phyloP scores from a whole-genome alignment of 2,329 filamentous ascomycete species.

The Coniella lustricola region DNA sequence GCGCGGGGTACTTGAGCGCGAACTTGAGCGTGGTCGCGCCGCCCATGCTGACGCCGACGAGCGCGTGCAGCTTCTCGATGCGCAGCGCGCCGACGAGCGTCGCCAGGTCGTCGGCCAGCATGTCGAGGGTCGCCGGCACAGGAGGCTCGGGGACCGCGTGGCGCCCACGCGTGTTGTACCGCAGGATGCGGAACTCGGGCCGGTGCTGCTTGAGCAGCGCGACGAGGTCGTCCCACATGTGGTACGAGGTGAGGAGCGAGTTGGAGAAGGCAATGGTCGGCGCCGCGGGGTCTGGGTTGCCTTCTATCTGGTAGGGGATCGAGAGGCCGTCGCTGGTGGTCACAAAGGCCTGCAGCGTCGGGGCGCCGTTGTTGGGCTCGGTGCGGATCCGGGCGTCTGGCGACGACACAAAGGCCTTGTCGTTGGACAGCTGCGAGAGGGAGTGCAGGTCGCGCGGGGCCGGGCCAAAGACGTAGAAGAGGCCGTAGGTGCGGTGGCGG shows the following conservation, averaged over 20 bases:
- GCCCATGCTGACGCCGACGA: conserved; percentile 75
- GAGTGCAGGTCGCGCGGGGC: conserved; percentile 61
- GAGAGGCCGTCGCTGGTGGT: conserved; percentile 60
- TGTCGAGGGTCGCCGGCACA: conserved; percentile 51
- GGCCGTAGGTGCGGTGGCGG: conserved; percentile 55
- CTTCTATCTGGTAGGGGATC: conserved; percentile 70
- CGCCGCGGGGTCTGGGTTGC: conserved; percentile 56
- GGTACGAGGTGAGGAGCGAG: conserved; percentile 68
- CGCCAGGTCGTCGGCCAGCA: conserved; percentile 61
- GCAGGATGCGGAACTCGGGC: conserved; percentile 63
- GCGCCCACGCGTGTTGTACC: conserved; percentile 72
- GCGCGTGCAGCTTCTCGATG: conserved; percentile 55
- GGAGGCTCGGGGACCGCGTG: conserved; percentile 40
- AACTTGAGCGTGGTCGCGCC: conserved; percentile 72
- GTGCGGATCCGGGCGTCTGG: conserved; percentile 49
- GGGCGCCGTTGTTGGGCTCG: conserved; percentile 35
- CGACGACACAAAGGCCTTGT: conserved; percentile 43
- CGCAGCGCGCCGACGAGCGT: conserved; percentile 62
- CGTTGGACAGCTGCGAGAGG: conserved; percentile 42
- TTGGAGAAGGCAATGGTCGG: conserved; percentile 72
- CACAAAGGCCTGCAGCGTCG: conserved; percentile 60
- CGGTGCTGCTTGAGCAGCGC: conserved; percentile 51
- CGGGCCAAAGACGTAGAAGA: conserved; percentile 75
- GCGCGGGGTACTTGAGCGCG: conserved; percentile 56
- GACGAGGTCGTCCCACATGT: conserved; percentile 77